Evolutionary conservation across 2,329 filamentous ascomycete species (phyloP).

Genomic region (Aspergillus brunneoviolaceus): DNA sequence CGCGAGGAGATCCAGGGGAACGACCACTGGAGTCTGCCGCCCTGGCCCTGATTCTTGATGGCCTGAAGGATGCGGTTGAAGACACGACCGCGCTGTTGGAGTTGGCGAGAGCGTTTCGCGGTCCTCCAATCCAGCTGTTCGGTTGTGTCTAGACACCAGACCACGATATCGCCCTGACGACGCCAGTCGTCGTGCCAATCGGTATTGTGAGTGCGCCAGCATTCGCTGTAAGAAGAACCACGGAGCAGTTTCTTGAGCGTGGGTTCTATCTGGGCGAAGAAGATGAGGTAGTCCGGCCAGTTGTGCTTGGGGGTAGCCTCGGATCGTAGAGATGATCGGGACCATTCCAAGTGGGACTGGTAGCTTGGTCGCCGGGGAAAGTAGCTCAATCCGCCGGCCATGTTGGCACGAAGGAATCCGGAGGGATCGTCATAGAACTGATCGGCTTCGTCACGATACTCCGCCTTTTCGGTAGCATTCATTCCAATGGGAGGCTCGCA

Average conservation of each 20-base stretch:
- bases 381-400: conserved; percentile 39
- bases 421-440: conserved; percentile 73
- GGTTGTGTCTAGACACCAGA: conserved; percentile 53
- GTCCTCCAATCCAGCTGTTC: conserved; percentile 39
- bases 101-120: conserved; percentile 23
- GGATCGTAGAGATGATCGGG: background rate
- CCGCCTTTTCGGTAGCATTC: conserved; percentile 56
- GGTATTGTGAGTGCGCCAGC: conserved; percentile 61
- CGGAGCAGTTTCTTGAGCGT: conserved; percentile 46
- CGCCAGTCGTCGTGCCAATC: conserved; percentile 64
- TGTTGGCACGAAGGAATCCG: conserved; percentile 59
- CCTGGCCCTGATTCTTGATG: conserved; percentile 27
- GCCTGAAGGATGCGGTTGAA: conserved; percentile 38
- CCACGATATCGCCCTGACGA: conserved; percentile 61
- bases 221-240: conserved; percentile 54
- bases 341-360: background rate
- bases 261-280: conserved; percentile 60
- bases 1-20: conserved; percentile 11
- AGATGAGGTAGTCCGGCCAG: conserved; percentile 51
- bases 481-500: conserved; percentile 85
- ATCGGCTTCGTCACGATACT: conserved; percentile 86
- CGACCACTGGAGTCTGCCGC: conserved; percentile 13
- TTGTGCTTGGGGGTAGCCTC: conserved; percentile 23
- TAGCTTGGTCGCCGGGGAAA: conserved; percentile 38
- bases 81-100: conserved; percentile 30